Evolutionary conservation across 495 filamentous ascomycete species (phyloP).

Genomic region (Paragyromitra xinjiangensis): DNA sequence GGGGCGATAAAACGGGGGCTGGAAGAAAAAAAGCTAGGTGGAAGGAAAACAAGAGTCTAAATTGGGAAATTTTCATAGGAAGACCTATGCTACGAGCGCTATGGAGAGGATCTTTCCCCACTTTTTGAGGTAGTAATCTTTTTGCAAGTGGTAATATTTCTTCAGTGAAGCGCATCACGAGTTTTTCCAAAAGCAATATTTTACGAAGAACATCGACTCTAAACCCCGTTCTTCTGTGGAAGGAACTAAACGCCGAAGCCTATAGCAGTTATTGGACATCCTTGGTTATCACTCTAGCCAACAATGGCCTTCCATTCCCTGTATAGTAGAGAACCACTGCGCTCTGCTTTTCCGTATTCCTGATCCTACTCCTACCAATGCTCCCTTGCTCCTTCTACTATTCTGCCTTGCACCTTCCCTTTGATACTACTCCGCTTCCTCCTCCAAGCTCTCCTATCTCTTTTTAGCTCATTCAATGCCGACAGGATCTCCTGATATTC

Average conservation of each 20-base stretch:
- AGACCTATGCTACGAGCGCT: background rate
- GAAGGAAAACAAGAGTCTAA: background rate
- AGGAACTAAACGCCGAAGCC: background rate
- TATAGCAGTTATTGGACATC: background rate
- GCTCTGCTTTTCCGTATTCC: background rate
- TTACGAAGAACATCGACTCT: background rate
- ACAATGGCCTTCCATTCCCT: background rate
- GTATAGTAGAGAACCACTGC: background rate
- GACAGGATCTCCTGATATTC: constrained; percentile 52
- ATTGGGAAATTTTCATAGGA: background rate
- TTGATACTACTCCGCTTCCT: constrained; percentile 15
- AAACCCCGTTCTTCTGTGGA: background rate
- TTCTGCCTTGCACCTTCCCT: constrained; percentile 2
- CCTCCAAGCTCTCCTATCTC: constrained; percentile 35
- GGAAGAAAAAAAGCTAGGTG: background rate
- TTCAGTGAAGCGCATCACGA: background rate
- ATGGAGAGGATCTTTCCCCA: background rate
- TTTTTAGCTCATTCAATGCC: constrained; percentile 43
- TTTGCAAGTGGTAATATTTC: background rate
- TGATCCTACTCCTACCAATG: background rate
- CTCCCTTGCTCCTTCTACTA: background rate
- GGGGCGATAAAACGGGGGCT: background rate
- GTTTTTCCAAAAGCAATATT: background rate
- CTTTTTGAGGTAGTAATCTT: background rate
- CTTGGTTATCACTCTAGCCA: background rate